Evolutionary conservation across 2,329 filamentous ascomycete species (phyloP), one percentile per base, ranked within the genome.

Genomic region (Nannizziopsis barbatae): DNA sequence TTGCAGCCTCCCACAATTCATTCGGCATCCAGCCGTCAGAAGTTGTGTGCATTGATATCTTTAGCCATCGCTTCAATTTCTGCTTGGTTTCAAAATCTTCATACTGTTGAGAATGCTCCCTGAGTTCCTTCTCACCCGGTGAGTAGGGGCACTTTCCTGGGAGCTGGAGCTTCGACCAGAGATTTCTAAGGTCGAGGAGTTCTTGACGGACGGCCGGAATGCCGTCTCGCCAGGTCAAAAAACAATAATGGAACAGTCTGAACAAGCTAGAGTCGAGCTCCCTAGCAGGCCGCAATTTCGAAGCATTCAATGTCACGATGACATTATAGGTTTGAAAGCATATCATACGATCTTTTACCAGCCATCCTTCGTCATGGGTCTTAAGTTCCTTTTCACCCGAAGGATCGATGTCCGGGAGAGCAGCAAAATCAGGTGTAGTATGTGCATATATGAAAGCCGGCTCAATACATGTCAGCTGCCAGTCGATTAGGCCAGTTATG

Each of bases 401-500:
- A 35, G 43, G 40, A 37, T 55, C 40, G 31, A 50, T 45, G n/a
- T 55, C 58, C 5, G 54, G 56, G 3, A 55, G 50, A 40, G 52
- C 42, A 42, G 57, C 58, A 48, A 65, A 65, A 52, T 63, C 59
- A 12, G 59, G 58, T 0, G 52, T 52, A 33, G 57, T 51, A n/a
- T 60, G 56, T 2, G 57, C 52, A 39, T 63, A 62, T 6, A 57
- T 55, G 37, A 65, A 65, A 1, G 58, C 57, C 4, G 62, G 62
- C 36, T 64, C 56, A 15, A 64, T 55, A 32, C 55, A 58, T 17
- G 63, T 47, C 40, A 56, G 56, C 48, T 66, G 60, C 63, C 60
- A 66, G 42, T 66, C 63, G 42, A 66, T 61, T 0, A 66, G 27
- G 9, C 56, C 55, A 2, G 62, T 63, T 17, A 65, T 55, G 2